Percentiles rank a stretch among this genome's conserved stretches.
phyloP scores from a whole-genome alignment of 2,329 filamentous ascomycete species.

The Fusarium multiceps region DNA sequence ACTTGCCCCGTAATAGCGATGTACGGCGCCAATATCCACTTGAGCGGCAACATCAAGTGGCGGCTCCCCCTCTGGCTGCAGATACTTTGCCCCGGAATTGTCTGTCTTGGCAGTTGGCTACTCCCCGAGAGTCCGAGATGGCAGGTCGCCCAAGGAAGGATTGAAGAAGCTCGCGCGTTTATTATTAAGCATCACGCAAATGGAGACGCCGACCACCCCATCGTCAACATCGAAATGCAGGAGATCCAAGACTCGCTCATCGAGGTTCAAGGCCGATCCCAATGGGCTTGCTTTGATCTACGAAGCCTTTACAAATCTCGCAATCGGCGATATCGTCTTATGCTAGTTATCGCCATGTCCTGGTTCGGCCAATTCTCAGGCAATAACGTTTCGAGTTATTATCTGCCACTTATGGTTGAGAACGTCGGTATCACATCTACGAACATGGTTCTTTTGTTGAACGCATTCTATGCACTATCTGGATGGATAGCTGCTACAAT shows the following conservation, averaged over 20 bases:
- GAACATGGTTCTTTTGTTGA: conserved; percentile 5
- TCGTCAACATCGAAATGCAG: conserved; percentile 10
- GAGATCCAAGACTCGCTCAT: conserved; percentile 7
- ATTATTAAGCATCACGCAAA: conserved; percentile 19
- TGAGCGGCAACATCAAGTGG: conserved; percentile 37
- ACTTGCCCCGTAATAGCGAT: conserved; percentile 8
- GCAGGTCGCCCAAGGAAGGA: conserved; percentile 40
- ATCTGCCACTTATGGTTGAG: conserved; percentile 11
- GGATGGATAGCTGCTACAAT: conserved; percentile 16
- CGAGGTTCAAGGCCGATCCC: background rate
- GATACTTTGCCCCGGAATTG: conserved; percentile 31
- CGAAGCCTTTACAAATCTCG: conserved; percentile 1
- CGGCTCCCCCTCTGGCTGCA: conserved; percentile 36
- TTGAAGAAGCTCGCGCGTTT: background rate
- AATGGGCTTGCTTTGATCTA: conserved; percentile 17
- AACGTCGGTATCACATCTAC: conserved; percentile 8
- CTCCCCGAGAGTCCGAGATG: conserved; percentile 72
- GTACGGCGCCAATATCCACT: conserved; percentile 34
- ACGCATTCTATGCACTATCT: conserved; percentile 7
- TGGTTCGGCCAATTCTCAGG: conserved; percentile 18
- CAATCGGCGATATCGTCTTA: conserved; percentile 1
- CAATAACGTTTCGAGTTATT: conserved; percentile 15
- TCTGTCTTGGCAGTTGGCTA: conserved; percentile 53
- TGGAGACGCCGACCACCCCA: background rate
- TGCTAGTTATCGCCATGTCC: conserved; percentile 13